phyloP scores from a whole-genome alignment of 169 alveolate genomes.

The Plasmodium knowlesi region DNA sequence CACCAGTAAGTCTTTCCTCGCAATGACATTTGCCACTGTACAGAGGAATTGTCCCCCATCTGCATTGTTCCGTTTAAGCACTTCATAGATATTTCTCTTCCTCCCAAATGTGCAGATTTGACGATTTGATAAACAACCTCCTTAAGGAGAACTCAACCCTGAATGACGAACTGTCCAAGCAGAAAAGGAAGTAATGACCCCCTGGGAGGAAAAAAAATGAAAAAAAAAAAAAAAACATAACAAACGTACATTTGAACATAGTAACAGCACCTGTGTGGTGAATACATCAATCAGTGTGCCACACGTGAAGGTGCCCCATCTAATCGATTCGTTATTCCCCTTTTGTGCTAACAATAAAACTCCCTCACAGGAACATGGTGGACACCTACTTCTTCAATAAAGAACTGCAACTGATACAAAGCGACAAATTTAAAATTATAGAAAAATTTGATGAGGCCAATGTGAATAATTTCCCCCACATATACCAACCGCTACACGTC shows the following conservation, averaged over 20 bases:
- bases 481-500: conserved; percentile 41
- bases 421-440: conserved; percentile 55
- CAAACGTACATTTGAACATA: not conserved
- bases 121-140: conserved; percentile 52
- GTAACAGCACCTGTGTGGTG: not conserved
- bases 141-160: conserved; percentile 41
- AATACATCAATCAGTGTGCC: not conserved
- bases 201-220: not conserved
- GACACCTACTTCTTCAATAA: conserved; percentile 46
- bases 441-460: conserved; percentile 57
- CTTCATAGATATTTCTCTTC: not conserved
- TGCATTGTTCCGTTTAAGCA: not conserved
- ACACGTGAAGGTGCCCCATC: not conserved
- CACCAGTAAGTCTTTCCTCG: conserved; percentile 34
- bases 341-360: not conserved
- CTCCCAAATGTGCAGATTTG: conserved; percentile 14
- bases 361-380: conserved; percentile 29
- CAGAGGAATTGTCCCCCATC: not conserved
- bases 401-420: conserved; percentile 42
- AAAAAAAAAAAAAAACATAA: not conserved
- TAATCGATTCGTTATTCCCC: not conserved
- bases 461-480: conserved; percentile 41
- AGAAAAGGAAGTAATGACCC: conserved; percentile 42
- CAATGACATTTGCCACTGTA: not conserved
- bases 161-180: conserved; percentile 45